phyloP scores from a whole-genome alignment of 257 asterid species.

The Solanum verrucosum region DNA sequence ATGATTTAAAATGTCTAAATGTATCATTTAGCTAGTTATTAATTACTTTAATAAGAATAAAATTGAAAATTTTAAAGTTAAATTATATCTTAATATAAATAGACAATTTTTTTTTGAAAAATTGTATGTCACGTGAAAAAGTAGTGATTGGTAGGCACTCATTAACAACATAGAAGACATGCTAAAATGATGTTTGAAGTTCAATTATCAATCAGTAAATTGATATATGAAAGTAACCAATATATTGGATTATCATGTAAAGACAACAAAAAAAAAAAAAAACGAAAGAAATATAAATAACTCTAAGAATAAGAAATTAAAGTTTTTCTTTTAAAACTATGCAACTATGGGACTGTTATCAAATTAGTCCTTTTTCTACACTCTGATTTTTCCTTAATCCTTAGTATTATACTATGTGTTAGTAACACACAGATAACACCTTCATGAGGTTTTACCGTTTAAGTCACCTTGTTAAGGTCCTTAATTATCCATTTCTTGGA shows the following conservation, averaged over 20 bases:
- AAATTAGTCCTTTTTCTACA: not conserved
- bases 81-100: too few relatives aligned
- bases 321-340: not conserved
- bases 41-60: too few relatives aligned
- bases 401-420: not conserved
- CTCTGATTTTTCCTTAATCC: too few relatives aligned
- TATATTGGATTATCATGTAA: not conserved
- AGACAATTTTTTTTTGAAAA: too few relatives aligned
- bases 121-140: not conserved
- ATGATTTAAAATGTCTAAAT: not conserved
- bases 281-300: not conserved
- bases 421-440: not conserved
- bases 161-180: not conserved
- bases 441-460: not conserved
- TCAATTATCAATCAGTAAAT: not conserved
- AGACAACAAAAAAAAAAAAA: not conserved
- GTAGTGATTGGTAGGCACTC: not conserved
- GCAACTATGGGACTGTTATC: not conserved
- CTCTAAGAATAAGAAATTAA: not conserved
- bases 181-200: not conserved
- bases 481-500: not conserved
- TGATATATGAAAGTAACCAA: not conserved
- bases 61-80: too few relatives aligned
- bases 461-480: not conserved
- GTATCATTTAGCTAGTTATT: too few relatives aligned